phyloP scores from a whole-genome alignment of 768 basidiomycete genomes.

The Erythrobasidium yunnanense region DNA sequence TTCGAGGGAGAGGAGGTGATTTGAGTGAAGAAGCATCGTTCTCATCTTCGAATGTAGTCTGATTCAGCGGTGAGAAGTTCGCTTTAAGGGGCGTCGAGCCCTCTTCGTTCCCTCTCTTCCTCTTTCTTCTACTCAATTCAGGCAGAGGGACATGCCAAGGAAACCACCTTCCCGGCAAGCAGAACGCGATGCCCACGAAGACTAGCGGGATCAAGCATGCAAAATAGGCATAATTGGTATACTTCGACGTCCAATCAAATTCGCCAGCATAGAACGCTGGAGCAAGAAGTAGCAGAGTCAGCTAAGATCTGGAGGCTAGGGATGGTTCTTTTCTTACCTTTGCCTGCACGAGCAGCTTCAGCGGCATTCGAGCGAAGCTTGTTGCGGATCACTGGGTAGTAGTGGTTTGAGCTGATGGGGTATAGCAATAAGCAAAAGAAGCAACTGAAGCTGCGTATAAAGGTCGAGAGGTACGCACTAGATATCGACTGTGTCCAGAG shows the following conservation, averaged over 20 bases:
- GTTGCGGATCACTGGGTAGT: constrained; percentile 31
- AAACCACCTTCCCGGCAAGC: constrained; percentile 29
- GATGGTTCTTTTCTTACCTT: no score
- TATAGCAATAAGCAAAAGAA: no score
- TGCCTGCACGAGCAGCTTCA: constrained; percentile 11
- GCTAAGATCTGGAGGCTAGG: no score
- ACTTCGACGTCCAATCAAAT: constrained; percentile 35
- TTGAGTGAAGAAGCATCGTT: not conserved
- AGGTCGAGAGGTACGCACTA: constrained; percentile 7
- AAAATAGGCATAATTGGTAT: constrained; percentile 31
- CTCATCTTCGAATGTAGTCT: not conserved
- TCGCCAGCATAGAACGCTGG: constrained; percentile 35
- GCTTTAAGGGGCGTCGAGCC: not conserved
- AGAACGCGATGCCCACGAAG: constrained; percentile 21
- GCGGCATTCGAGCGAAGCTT: constrained; percentile 29
- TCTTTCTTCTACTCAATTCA: not conserved
- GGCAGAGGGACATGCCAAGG: constrained; percentile 18
- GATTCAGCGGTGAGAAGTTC: not conserved
- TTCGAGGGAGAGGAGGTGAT: not conserved
- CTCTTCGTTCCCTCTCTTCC: not conserved
- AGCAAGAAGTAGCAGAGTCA: no score
- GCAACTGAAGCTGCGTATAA: no score
- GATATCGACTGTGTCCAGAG: constrained; percentile 28
- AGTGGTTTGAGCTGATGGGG: constrained; percentile 37
- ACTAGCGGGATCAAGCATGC: constrained; percentile 28